A percentile compares a stretch with the other conserved stretches of the same genome.
These are phyloP conservation scores for Penicillium thymicola DNA, from an alignment of 2,329 filamentous ascomycete genomes.

Conservation along the genomic window DNA sequence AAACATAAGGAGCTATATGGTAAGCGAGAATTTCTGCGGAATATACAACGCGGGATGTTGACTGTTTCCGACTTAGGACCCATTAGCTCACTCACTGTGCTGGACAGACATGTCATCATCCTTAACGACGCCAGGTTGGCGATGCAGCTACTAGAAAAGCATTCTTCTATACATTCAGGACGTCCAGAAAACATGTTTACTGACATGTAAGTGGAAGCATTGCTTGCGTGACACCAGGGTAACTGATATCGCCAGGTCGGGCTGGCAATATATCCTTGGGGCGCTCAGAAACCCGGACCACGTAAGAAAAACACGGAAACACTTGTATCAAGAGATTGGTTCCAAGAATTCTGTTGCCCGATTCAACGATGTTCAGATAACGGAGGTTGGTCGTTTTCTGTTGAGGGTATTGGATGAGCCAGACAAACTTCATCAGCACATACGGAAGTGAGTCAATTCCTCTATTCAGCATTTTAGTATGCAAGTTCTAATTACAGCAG, in stretches of 20 bases:
- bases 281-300: slow-evolving; percentile 36
- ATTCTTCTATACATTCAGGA: slow-evolving; percentile 24
- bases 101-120: slow-evolving; percentile 33
- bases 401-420: slow-evolving; percentile 43
- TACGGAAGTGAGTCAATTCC: slow-evolving; percentile 28
- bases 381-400: slow-evolving; percentile 45
- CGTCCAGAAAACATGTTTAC: slow-evolving; percentile 27
- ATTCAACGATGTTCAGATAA: slow-evolving; percentile 43
- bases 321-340: slow-evolving; percentile 46
- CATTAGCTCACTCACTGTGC: slow-evolving; percentile 33
- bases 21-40: background rate
- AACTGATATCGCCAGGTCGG: slow-evolving; percentile 21
- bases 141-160: slow-evolving; percentile 32
- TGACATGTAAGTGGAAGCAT: slow-evolving; percentile 32
- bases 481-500: slow-evolving; percentile 12
- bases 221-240: background rate
- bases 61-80: slow-evolving; percentile 20
- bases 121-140: slow-evolving; percentile 30
- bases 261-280: slow-evolving; percentile 38
- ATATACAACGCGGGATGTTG: background rate
- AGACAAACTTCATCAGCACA: slow-evolving; percentile 39
- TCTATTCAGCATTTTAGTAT: background rate
- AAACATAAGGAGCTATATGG: slow-evolving; percentile 42
- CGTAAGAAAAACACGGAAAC: slow-evolving; percentile 44
- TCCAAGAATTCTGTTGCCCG: slow-evolving; percentile 38